Base-by-base conservation (phyloP, 2,329 filamentous ascomycete genomes). In the Shiraia sp. region DNA sequence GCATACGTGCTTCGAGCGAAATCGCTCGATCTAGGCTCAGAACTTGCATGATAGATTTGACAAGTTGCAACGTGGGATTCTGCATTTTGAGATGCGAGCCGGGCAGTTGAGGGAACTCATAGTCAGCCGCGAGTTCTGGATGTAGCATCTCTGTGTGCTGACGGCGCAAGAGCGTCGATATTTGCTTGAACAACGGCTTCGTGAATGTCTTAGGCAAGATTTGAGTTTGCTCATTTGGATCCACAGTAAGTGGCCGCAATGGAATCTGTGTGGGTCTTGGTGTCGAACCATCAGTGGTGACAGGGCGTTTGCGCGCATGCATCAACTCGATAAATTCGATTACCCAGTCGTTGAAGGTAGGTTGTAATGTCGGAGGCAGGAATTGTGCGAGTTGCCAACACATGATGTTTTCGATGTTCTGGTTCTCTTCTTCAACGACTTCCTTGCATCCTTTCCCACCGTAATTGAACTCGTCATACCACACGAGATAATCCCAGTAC, bases 381-480 rank as follows among this genome's bases (percentile, higher is more conserved):
- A 96, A 96, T 1, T 89, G 91, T 32, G 85, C 87, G 64, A 99
- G 86, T 68, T 99, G 93, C 95, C 95, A 99, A 70, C 96, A 88
- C 91, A 99, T 97, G 59, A 99, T 83, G 9, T 88, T 93, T 58
- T 96, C 87, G 10, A 97, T 79, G 3, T 82, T 79, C 65, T 96
- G 90, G 31, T 87, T 83, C 57, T 92, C 89, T 8, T 77, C 77
- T 55, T 85, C 84, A 6, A 87, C 78, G 3, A 96, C 88, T 59
- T 93, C 82, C 35, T 86, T 82, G 54, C 90, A 96, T 3, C 88
- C 93, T 62, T 95, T 95, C 47, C 93, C 93, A 40, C 93, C 95
- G 61, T 97, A 97, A 75, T 99, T 99, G 77, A 92, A 96, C 70
- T 96, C 90, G 57, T 99, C 93, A 56, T 97, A 97, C 93, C 93